Percentiles rank a stretch among this genome's conserved stretches.
Evolutionary conservation across 2,329 filamentous ascomycete genomes (phyloP).

Genomic region (Penicillium corylophilum): DNA sequence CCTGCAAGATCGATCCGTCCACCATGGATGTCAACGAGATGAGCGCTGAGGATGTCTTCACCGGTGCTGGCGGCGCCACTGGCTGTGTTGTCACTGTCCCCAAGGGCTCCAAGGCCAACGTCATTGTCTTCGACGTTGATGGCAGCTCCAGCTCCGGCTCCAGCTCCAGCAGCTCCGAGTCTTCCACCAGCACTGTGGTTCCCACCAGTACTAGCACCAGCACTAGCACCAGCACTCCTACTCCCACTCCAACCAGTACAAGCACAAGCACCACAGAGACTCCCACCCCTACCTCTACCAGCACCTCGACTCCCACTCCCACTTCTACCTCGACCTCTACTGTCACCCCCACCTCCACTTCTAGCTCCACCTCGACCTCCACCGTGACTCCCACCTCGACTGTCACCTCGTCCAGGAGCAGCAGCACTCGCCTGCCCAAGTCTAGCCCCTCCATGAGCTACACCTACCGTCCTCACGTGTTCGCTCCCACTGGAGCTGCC

Average conservation of each 20-base stretch:
- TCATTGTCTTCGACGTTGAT: slow-evolving; percentile 58
- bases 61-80: slow-evolving; percentile 65
- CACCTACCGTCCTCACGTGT: slow-evolving; percentile 31
- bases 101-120: slow-evolving; percentile 63
- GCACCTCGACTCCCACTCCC: slow-evolving; percentile 12
- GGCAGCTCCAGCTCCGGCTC: slow-evolving; percentile 12
- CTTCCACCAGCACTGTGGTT: slow-evolving; percentile 12
- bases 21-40: slow-evolving; percentile 59
- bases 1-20: slow-evolving; percentile 68
- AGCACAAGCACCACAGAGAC: not conserved
- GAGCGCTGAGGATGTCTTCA: slow-evolving; percentile 51
- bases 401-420: slow-evolving; percentile 8
- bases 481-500: slow-evolving; percentile 22
- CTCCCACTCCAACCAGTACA: slow-evolving; percentile 7
- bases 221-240: slow-evolving; percentile 10
- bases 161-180: not conserved
- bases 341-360: slow-evolving; percentile 16
- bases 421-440: slow-evolving; percentile 19
- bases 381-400: slow-evolving; percentile 13
- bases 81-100: slow-evolving; percentile 78
- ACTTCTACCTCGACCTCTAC: slow-evolving; percentile 15
- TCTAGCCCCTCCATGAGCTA: slow-evolving; percentile 26
- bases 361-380: slow-evolving; percentile 19
- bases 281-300: slow-evolving; percentile 6
- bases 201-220: slow-evolving; percentile 13